A percentile compares a stretch with the other conserved stretches of the same genome.
phyloP scores from a whole-genome alignment of 805 yeast species.

The Hyphopichia homilentoma region DNA sequence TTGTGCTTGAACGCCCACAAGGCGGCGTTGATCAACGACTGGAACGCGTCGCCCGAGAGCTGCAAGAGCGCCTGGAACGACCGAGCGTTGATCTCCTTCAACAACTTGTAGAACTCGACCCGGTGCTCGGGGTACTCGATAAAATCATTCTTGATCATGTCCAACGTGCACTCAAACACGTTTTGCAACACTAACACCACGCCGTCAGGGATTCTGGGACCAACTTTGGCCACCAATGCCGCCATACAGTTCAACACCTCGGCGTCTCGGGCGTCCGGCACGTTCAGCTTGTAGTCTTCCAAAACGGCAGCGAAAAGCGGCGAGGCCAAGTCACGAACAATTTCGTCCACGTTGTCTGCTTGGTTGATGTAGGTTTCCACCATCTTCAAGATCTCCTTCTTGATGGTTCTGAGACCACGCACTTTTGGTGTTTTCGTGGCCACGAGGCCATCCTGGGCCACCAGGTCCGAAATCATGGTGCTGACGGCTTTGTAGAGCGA shows the following conservation, averaged over 20 bases:
- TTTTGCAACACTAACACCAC: slow-evolving; percentile 82
- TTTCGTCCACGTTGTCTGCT: slow-evolving; percentile 81
- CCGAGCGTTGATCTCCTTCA: slow-evolving; percentile 81
- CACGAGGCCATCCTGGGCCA: slow-evolving; percentile 74
- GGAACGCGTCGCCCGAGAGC: slow-evolving; percentile 89
- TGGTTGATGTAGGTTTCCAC: slow-evolving; percentile 84
- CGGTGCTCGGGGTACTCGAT: slow-evolving; percentile 97
- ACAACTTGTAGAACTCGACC: slow-evolving; percentile 87
- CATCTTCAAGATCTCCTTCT: slow-evolving; percentile 86
- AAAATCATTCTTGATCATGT: slow-evolving; percentile 93
- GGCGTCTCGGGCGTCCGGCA: slow-evolving; percentile 96
- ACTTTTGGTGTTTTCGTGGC: slow-evolving; percentile 95
- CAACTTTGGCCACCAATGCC: slow-evolving; percentile 82
- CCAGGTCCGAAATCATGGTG: slow-evolving; percentile 75
- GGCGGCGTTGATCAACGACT: slow-evolving; percentile 86
- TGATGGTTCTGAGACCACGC: slow-evolving; percentile 92
- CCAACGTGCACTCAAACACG: slow-evolving; percentile 91
- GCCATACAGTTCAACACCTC: slow-evolving; percentile 95
- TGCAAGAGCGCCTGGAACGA: slow-evolving; percentile 84
- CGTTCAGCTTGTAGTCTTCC: slow-evolving; percentile 83
- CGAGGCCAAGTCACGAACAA: slow-evolving; percentile 76
- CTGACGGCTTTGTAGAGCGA: slow-evolving; percentile 87
- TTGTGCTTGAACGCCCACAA: slow-evolving; percentile 98
- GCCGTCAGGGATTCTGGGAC: slow-evolving; percentile 83
- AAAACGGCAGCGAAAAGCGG: slow-evolving; percentile 81